Percentiles rank a stretch among this genome's conserved stretches.
These are phyloP conservation scores for Themeda triandra DNA, from an alignment of 176 grass and related monocot genomes.

Conservation along the genomic window DNA sequence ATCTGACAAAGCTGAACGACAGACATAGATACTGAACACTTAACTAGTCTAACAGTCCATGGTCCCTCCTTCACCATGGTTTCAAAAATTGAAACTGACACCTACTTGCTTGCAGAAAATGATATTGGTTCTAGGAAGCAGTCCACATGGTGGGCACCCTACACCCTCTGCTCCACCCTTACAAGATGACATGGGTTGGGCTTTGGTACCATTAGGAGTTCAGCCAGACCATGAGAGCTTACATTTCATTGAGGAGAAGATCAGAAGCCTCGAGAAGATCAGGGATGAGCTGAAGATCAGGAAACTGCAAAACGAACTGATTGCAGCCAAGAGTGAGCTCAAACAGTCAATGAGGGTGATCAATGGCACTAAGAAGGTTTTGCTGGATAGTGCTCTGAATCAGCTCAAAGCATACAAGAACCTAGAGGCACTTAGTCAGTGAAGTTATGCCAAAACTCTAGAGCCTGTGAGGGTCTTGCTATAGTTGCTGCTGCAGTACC, in stretches of 20 bases:
- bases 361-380: constrained; percentile 21
- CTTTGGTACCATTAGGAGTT: background rate
- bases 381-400: constrained; percentile 31
- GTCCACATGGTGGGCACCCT: background rate
- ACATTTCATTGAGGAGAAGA: constrained; percentile 26
- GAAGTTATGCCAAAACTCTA: background rate
- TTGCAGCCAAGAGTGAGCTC: constrained; percentile 27
- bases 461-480: background rate
- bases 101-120: constrained; percentile 28
- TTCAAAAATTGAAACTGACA: background rate
- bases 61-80: background rate
- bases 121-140: constrained; percentile 27
- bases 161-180: constrained; percentile 41
- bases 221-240: background rate
- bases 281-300: constrained; percentile 34
- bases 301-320: constrained; percentile 24
- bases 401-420: constrained; percentile 34
- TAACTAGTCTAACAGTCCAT: background rate
- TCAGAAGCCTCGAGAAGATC: constrained; percentile 16
- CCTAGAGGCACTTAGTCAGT: constrained; percentile 19
- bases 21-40: background rate
- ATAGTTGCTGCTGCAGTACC: background rate
- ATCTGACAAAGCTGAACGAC: background rate
- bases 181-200: constrained; percentile 7
- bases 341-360: constrained; percentile 25